Base-by-base conservation (phyloP, 2,329 filamentous ascomycete species). In the Dendryphion nanum region DNA sequence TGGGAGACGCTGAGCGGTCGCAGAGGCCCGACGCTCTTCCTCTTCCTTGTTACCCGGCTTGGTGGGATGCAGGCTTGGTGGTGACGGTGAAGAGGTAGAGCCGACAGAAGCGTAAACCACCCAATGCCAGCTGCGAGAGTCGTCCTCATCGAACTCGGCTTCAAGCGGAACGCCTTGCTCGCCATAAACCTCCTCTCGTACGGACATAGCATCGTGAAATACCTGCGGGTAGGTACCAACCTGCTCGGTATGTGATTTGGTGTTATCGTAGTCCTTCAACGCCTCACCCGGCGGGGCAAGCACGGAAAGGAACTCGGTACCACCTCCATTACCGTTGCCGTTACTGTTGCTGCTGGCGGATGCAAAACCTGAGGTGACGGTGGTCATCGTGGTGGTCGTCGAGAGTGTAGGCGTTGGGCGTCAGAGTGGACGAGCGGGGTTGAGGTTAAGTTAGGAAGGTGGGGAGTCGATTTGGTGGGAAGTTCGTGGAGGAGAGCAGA, bases 71-170 rank as follows among this genome's bases (percentile, higher is more conserved):
- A 55, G 35, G 18, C 44, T 45, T 34, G 65, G 61, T 7, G 59
- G 55, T 2, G 67, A 59, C 13, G 53, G 44, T 6, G 43, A 41
- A 5, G 58, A 41, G 14, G 51, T 70, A 37, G 76, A 76, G 41
- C 59, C 63, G 39, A 85, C 74, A 13, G 76, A 81, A 33, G 81
- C 80, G 65, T 95, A 95, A n/a, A 83, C 73, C 19, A 95, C 83
- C 86, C 88, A 95, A 66, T 96, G 89, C 68, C 83, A 91, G 50
- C 81, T 83, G 23, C 86, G 78, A 1, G 76, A 50, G 63, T 97
- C 91, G 60, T 96, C 89, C 1, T 75, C 69, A 69, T 96, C 91
- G 48, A 88, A 76, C 64, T 97, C 90, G 48, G 81, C 79, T 24
- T 85, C 80, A 1, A 81, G 64, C 0, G 72, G 67, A 18, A 78